Conservation (phyloP, 2,329 filamentous ascomycete species). For the Chaetothyriales sp. region DNA sequence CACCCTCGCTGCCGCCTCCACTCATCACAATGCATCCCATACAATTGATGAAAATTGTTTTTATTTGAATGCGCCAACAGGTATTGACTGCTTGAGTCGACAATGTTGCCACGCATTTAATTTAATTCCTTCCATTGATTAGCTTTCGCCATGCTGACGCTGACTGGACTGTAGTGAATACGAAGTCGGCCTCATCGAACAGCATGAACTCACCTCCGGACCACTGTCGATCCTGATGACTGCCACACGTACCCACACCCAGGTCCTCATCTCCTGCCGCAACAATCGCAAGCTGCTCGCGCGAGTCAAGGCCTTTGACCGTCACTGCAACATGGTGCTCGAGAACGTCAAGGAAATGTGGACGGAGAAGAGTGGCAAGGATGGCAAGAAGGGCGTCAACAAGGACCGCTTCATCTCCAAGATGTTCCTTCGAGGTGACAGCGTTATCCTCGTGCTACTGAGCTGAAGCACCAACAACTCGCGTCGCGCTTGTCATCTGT, state of each 20-base stretch:
- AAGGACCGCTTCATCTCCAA: constrained; percentile 98
- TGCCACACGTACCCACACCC: constrained; percentile 81
- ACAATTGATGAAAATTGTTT: background rate
- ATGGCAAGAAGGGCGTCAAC: constrained; percentile 88
- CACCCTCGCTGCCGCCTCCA: constrained; percentile 4
- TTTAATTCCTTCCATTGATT: background rate
- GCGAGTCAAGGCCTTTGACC: constrained; percentile 94
- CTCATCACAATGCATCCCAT: background rate
- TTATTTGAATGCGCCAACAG: no score
- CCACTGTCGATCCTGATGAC: constrained; percentile 91
- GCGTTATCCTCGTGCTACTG: constrained; percentile 71
- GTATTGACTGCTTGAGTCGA: background rate
- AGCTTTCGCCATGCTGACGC: background rate
- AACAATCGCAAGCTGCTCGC: constrained; percentile 97
- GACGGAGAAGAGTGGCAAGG: constrained; percentile 78
- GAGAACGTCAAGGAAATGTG: constrained; percentile 99
- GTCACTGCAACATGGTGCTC: constrained; percentile 97
- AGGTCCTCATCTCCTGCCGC: constrained; percentile 92
- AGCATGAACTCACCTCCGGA: constrained; percentile 64
- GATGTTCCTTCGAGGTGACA: constrained; percentile 84
- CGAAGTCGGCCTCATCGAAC: constrained; percentile 68
- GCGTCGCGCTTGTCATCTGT: background rate
- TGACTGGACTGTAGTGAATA: constrained; percentile 50
- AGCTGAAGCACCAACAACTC: constrained; percentile 38
- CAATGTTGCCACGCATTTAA: background rate